Base-by-base conservation (phyloP, 495 filamentous ascomycete species). In the Aspergillus coremiiformis region DNA sequence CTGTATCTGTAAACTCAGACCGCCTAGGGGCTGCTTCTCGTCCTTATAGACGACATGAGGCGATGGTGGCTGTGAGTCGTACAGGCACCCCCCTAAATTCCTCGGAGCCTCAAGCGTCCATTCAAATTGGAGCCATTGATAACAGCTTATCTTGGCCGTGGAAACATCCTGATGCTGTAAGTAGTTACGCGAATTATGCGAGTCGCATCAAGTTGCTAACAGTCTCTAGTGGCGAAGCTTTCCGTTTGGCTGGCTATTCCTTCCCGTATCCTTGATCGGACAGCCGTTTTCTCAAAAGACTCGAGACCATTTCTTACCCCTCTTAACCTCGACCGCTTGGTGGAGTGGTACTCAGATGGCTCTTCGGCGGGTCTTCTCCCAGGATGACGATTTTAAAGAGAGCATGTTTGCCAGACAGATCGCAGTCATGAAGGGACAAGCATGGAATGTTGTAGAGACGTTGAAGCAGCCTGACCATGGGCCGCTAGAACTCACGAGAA, bases 111-210 rank as follows among this genome's bases (percentile, higher is more conserved):
- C 77, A 74, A 21, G 79, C 78, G 11, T 81, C 86, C 30, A 82
- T 95, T 29, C 77, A 82, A 11, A 78, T 98, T 53, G 93, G 93
- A 21, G 93, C 93, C 49, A 98, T 98, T 57, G 93, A 98, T 65
- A 98, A 98, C 66, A 96, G 90, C 58, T 63, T 98, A 47, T 97
- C 93, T 7, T 98, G 94, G 89, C 93, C 93, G 9, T 98, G 93
- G 93, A 98, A 98, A 66, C 93, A 98, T 59, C 93, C 93, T 1
- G 93, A 98, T 74, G 91, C 93, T 45, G 82, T 85, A 76, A 66
- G 81, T 70, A 15, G 11, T 21, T 26, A 5, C 4, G 39, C 14
- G 5, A 3, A 19, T 4, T 30, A 8, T 5, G 19, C 12, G 20
- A 9, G 26, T 21, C 26, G 6, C 17, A n/a, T 20, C 29, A 21